phyloP scores from a whole-genome alignment of 140 eudicot species.

The Erigeron philadelphicus region DNA sequence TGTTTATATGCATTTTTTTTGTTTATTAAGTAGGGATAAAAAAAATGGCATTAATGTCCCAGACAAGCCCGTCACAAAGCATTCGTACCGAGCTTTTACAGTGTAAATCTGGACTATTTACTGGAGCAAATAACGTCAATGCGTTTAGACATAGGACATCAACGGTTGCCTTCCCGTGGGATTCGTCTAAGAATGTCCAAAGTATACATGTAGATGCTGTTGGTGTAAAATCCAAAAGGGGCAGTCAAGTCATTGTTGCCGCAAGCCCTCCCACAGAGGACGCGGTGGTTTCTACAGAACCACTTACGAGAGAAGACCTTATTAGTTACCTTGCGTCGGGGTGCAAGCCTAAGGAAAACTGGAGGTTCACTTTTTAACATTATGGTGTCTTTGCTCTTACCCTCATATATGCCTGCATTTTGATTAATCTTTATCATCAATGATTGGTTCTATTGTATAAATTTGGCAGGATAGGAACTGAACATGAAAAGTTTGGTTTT shows the following conservation, averaged over 20 bases:
- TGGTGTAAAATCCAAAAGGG: constrained; percentile 34
- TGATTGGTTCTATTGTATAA: constrained; percentile 17
- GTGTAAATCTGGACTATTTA: constrained; percentile 33
- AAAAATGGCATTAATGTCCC: constrained; percentile 53
- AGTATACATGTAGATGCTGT: constrained; percentile 30
- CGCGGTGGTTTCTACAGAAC: constrained; percentile 64
- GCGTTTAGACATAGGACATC: constrained; percentile 33
- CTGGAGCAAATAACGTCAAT: constrained; percentile 27
- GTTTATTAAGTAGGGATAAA: constrained; percentile 29
- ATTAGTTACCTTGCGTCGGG: constrained; percentile 90
- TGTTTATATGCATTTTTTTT: neutral
- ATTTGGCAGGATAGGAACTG: constrained; percentile 87
- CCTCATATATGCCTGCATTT: constrained; percentile 3
- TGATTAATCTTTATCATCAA: constrained; percentile 6
- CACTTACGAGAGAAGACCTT: constrained; percentile 91
- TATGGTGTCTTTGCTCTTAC: neutral
- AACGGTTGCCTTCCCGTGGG: constrained; percentile 29
- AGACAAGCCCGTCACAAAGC: constrained; percentile 46
- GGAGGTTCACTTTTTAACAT: constrained; percentile 62
- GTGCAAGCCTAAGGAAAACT: constrained; percentile 90
- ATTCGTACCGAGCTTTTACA: constrained; percentile 36
- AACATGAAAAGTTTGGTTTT: constrained; percentile 96
- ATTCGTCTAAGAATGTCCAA: constrained; percentile 32
- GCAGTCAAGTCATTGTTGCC: constrained; percentile 55
- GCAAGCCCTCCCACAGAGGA: constrained; percentile 98